Base-by-base conservation (phyloP, 78 protist species). In the Isochrysis galbana region DNA sequence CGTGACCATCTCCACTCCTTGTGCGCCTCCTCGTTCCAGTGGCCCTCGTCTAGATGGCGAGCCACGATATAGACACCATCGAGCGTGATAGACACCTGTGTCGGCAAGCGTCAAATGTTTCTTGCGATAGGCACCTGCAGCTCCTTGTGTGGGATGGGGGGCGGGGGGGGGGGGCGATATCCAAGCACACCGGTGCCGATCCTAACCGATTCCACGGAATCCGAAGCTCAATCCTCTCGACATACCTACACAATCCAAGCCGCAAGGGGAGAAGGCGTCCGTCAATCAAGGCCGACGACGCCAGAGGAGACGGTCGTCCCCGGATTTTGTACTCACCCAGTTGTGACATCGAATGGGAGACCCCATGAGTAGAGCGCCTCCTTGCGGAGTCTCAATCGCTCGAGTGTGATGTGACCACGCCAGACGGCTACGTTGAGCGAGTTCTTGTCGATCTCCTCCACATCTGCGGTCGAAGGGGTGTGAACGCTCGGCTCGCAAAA, bases 391-490 rank as follows among this genome's bases (percentile, higher is more conserved):
- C 1, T 17, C 1, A 80, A 39, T 5, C 3, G 0, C 39, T 2
- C 1, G 39, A 80, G 88, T 19, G 51, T 5, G 29, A 80, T 17
- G n/a, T 80, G 38, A 0, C 88, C 88, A 3, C 1, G 0, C 55
- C 54, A 44, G 5, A 80, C 51, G 38, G 88, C 88, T 2, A 80
- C 39, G 55, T 80, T 44, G 88, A 80, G 88, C 34, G 88, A 80
- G 5, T 23, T 26, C 34, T 14, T 0, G 88, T 80, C 88, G 88
- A 80, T 1, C 26, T 23, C 88, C 39, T 44, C 51, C 21, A 80
- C 88, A 44, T 80, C 61, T 51, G 61, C 61, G 17, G 74, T n/a
- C 38, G 74, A 67, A 11, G 32, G 36, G 32, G 32, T 67, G 74
- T 67, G 74, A 3, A n/a, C 36, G 36, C 19, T 26, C 4, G 4